Conservation (phyloP, 768 basidiomycete genomes). For the Lactifluus subvellereus region DNA sequence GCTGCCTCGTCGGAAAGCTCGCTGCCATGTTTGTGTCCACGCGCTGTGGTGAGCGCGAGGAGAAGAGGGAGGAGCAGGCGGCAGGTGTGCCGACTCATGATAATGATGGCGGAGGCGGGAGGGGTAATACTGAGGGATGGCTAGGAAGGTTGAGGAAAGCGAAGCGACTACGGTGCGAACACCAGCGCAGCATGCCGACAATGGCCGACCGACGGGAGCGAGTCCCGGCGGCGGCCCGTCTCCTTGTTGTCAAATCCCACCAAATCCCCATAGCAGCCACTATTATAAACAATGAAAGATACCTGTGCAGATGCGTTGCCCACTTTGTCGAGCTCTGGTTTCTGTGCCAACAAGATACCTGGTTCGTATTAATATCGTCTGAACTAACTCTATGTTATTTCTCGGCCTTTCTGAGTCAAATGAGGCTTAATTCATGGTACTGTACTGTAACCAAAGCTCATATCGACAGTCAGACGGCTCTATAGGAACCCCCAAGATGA, state of each 20-base stretch:
- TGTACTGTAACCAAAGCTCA: background rate
- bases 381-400: background rate
- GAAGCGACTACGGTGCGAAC: background rate
- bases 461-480: background rate
- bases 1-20: slow-evolving; percentile 56
- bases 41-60: slow-evolving; percentile 24
- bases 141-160: background rate
- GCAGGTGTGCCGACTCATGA: background rate
- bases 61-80: background rate
- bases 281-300: background rate
- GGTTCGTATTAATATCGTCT: no score
- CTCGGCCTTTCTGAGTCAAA: background rate
- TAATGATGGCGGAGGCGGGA: background rate
- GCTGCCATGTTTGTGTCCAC: slow-evolving; percentile 62
- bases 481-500: background rate
- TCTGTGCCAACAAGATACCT: no score
- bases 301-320: background rate
- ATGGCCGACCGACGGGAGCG: no score
- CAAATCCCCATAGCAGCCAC: no score
- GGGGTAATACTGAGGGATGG: no score
- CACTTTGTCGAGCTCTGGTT: background rate
- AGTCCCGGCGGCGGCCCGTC: background rate
- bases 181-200: no score
- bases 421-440: background rate
- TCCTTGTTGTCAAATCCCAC: no score